Evolutionary conservation across 2,329 filamentous ascomycete genomes (phyloP).

Genomic region (Talaromyces sp.): DNA sequence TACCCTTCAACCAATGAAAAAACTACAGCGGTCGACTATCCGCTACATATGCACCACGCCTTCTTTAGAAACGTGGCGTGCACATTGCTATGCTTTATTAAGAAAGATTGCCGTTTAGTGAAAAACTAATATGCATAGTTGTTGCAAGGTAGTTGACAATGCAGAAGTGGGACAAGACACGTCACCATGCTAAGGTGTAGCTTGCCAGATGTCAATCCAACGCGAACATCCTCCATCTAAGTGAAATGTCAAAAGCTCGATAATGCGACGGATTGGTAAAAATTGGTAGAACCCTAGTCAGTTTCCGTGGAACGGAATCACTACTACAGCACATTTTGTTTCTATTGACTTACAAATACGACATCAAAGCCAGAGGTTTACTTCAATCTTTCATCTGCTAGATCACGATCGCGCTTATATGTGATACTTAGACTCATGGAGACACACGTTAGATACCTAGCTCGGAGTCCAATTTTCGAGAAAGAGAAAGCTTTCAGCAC

Average conservation of each 20-base stretch:
- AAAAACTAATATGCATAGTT: too few species aligned
- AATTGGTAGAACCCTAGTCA: too few species aligned
- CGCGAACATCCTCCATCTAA: too few species aligned
- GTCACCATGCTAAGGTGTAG: too few species aligned
- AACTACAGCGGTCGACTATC: neutral
- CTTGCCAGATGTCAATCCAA: too few species aligned
- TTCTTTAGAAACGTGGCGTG: neutral
- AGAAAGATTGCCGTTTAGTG: too few species aligned
- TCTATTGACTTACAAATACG: too few species aligned
- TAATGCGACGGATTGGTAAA: too few species aligned
- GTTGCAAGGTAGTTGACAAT: neutral
- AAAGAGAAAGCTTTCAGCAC: conserved; percentile 4
- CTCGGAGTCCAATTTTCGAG: conserved; percentile 2
- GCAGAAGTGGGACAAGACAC: too few species aligned
- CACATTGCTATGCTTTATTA: neutral
- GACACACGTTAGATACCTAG: conserved; percentile 1
- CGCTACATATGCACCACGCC: neutral
- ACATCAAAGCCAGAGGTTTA: too few species aligned
- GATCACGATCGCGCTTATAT: neutral
- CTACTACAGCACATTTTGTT: neutral
- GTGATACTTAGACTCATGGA: neutral
- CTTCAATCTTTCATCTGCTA: neutral
- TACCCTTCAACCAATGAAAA: neutral
- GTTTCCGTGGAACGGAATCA: neutral
- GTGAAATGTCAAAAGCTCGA: too few species aligned